Evolutionary conservation across 768 basidiomycete species (phyloP), one percentile per base, ranked within the genome.

Genomic region (Phaeolepiota aurea): DNA sequence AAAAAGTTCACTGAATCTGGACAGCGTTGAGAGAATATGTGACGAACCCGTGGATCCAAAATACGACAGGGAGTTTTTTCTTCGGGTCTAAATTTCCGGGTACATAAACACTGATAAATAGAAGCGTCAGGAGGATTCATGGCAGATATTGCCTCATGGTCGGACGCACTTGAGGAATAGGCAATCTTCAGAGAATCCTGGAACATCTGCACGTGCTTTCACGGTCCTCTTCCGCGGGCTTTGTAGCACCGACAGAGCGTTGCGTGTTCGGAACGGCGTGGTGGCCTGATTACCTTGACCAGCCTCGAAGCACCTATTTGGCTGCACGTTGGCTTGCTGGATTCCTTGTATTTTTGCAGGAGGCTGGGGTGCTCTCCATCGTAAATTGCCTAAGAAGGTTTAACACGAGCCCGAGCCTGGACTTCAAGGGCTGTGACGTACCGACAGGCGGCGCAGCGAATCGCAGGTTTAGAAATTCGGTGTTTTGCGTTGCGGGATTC

Each of bases 1-100:
- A 18, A 38, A 9, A 15, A 11, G 21, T 5, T 9, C 37, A 30
- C 30, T 4, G 9, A 38, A 18, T 21, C n/a, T 28, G n/a, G 10
- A 31, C 28, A 31, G 14, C 9, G 10, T 14, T 10, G 14, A 31
- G 28, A 31, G 28, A 31, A 35, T 35, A 16, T 14, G 18, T 7
- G n/a, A 44, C 55, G 35, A 43, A 60, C 38, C 62, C 62, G 32
- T 64, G 61, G 30, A 64, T 64, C 56, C 57, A 64, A 4, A 64
- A 55, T 0, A 64, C 48, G 1, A 55, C 54, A 2, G 62, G 62
- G 1, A 58, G 22, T 12, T 47, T 43, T 2, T 20, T 28, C 2
- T 44, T 44, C 1, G 7, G 7, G 14, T 31, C 16, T 4, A 52
- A 47, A 22, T 51, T 36, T 13, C 57, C 57, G 18, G 59, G 57